phyloP scores from a whole-genome alignment of 2,329 filamentous ascomycete genomes.

The Rutstroemia sydowiana region DNA sequence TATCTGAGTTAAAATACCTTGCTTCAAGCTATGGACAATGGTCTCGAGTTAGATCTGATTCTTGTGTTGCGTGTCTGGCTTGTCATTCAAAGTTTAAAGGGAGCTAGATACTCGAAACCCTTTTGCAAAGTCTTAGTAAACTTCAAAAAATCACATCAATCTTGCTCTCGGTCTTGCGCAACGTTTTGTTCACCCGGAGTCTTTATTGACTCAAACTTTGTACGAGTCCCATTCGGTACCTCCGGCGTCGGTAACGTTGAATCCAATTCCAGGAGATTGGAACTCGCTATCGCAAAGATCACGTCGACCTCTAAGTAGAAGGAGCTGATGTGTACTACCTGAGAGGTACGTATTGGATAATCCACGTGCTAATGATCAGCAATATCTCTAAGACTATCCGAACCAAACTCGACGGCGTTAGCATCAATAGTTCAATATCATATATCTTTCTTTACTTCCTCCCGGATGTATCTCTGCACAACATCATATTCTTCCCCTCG shows the following conservation, averaged over 20 bases:
- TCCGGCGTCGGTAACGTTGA: conserved; percentile 18
- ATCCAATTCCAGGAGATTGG: conserved; percentile 17
- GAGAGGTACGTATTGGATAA: neutral
- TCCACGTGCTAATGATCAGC: conserved; percentile 12
- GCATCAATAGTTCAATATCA: conserved; percentile 8
- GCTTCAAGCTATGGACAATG: neutral
- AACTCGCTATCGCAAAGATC: conserved; percentile 17
- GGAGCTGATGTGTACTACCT: conserved; percentile 12
- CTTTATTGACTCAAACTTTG: conserved; percentile 16
- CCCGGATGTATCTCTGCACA: neutral
- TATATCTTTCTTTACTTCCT: conserved; percentile 10
- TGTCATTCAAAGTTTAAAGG: conserved; percentile 19
- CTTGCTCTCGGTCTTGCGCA: conserved; percentile 9
- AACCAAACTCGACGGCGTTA: conserved; percentile 10
- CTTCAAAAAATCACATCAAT: neutral
- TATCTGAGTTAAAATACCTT: neutral
- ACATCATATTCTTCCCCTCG: neutral
- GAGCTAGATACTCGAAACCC: conserved; percentile 14
- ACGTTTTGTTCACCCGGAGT: conserved; percentile 14
- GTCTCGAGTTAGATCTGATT: conserved; percentile 10
- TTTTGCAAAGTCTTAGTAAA: conserved; percentile 8
- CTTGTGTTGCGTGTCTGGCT: conserved; percentile 10
- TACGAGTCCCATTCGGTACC: conserved; percentile 17
- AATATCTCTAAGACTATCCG: conserved; percentile 6
- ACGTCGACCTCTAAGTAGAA: conserved; percentile 10